Conservation (phyloP, 2,329 filamentous ascomycete genomes). For the Parasarocladium wereldwijsianum region DNA sequence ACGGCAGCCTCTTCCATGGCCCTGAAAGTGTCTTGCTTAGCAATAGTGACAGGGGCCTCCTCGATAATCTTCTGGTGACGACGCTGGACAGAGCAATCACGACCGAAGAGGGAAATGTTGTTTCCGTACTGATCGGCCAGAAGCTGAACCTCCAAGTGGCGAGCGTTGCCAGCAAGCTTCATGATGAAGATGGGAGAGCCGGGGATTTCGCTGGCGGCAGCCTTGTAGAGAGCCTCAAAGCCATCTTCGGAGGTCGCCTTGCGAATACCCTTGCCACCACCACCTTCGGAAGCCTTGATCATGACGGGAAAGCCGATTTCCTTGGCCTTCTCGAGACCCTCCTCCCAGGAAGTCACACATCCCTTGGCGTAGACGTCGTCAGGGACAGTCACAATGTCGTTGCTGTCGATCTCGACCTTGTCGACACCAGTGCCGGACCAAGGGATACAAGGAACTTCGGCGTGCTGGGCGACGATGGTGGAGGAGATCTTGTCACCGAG, state of each 20-base stretch:
- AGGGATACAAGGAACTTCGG: constrained; percentile 91
- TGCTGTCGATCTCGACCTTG: constrained; percentile 59
- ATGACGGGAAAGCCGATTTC: constrained; percentile 97
- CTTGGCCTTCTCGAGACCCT: constrained; percentile 74
- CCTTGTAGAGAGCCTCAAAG: constrained; percentile 82
- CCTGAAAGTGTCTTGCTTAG: constrained; percentile 76
- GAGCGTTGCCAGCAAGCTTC: constrained; percentile 93
- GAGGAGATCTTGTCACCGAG: constrained; percentile 99
- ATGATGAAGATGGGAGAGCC: constrained; percentile 99
- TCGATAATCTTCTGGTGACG: constrained; percentile 99
- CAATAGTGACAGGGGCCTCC: constrained; percentile 94
- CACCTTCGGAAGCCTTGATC: constrained; percentile 99
- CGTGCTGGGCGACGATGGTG: constrained; percentile 97
- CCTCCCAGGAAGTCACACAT: constrained; percentile 78
- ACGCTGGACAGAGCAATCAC: constrained; percentile 97
- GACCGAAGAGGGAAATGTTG: constrained; percentile 96
- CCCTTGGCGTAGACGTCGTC: constrained; percentile 79
- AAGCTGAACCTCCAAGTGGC: constrained; percentile 94
- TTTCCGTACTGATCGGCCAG: constrained; percentile 98
- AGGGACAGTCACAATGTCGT: constrained; percentile 83
- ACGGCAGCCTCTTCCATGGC: constrained; percentile 96
- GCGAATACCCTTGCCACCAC: constrained; percentile 97
- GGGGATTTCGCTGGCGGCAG: constrained; percentile 91
- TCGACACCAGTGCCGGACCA: constrained; percentile 94
- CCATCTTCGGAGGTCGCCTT: constrained; percentile 78